A percentile compares a stretch with the other conserved stretches of the same genome.
phyloP scores from a whole-genome alignment of 2,329 filamentous ascomycete species.

The Penicillium sp. region DNA sequence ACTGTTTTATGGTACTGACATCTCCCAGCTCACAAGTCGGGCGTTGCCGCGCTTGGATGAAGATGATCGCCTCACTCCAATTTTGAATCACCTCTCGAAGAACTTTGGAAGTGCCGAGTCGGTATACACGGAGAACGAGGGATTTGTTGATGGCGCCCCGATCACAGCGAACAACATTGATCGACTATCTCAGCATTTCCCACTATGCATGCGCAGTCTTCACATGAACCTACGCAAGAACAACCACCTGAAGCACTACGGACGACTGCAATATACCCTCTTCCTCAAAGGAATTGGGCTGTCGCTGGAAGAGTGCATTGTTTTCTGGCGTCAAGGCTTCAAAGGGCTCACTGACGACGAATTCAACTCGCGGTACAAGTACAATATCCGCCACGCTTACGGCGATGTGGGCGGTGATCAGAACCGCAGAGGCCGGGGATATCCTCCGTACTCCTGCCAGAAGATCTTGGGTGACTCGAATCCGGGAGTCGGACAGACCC shows the following conservation, averaged over 20 bases:
- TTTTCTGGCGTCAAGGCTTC: slow-evolving; percentile 87
- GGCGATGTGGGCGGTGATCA: slow-evolving; percentile 90
- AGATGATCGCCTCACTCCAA: slow-evolving; percentile 76
- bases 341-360: slow-evolving; percentile 80
- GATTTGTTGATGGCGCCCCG: slow-evolving; percentile 58
- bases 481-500: slow-evolving; percentile 75
- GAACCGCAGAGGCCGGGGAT: slow-evolving; percentile 76
- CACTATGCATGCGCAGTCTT: slow-evolving; percentile 86
- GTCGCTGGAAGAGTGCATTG: slow-evolving; percentile 76
- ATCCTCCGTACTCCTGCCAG: slow-evolving; percentile 86
- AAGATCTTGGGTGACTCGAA: slow-evolving; percentile 86
- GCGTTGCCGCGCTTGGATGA: slow-evolving; percentile 87
- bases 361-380: slow-evolving; percentile 95
- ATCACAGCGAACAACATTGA: slow-evolving; percentile 75
- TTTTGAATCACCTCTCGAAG: slow-evolving; percentile 75
- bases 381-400: slow-evolving; percentile 91
- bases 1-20: too few relatives aligned
- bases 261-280: slow-evolving; percentile 84
- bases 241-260: slow-evolving; percentile 84
- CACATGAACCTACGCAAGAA: slow-evolving; percentile 79
- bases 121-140: slow-evolving; percentile 60
- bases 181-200: slow-evolving; percentile 69
- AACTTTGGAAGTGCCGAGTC: slow-evolving; percentile 90
- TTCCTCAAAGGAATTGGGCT: slow-evolving; percentile 95
- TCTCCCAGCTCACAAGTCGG: slow-evolving; percentile 79